These are phyloP conservation scores for Rutstroemia sp. DNA, from an alignment of 2,329 filamentous ascomycete genomes.

Conservation along the genomic window DNA sequence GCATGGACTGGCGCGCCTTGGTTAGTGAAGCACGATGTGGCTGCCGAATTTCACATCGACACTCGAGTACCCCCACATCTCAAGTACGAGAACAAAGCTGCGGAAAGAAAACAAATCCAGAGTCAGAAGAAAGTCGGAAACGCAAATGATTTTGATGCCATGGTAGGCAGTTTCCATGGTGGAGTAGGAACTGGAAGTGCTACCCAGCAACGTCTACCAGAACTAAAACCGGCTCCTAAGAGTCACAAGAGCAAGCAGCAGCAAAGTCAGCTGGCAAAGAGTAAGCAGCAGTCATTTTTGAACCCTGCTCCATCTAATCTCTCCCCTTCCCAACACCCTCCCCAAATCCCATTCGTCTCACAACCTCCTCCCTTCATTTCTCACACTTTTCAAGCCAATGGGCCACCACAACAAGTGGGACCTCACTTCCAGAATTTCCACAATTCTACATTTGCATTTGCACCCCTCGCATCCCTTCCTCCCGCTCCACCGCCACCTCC, in stretches of 20 bases:
- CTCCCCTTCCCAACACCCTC: conserved; percentile 10
- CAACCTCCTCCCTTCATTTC: conserved; percentile 20
- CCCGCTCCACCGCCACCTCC: conserved; percentile 61
- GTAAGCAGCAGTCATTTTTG: conserved; percentile 31
- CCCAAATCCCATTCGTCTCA: conserved; percentile 19
- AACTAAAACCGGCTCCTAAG: conserved; percentile 68
- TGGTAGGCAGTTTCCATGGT: conserved; percentile 29
- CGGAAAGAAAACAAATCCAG: conserved; percentile 67
- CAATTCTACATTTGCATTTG: conserved; percentile 38
- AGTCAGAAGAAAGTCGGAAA: conserved; percentile 45
- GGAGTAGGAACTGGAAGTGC: conserved; percentile 1
- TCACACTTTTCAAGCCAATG: conserved; percentile 28
- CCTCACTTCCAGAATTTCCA: conserved; percentile 32
- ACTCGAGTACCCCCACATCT: conserved; percentile 79
- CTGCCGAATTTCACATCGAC: conserved; percentile 76
- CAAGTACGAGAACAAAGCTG: conserved; percentile 70
- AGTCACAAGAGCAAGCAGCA: conserved; percentile 56
- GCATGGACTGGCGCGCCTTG: conserved; percentile 95
- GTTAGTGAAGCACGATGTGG: conserved; percentile 84
- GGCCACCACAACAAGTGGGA: conserved; percentile 27
- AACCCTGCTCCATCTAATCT: conserved; percentile 26
- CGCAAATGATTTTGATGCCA: conserved; percentile 28
- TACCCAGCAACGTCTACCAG: conserved; percentile 53
- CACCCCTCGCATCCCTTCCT: conserved; percentile 38
- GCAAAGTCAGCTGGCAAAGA: conserved; percentile 32